Conservation (phyloP, 2,329 filamentous ascomycete genomes). For the Colletotrichum echinochloae region DNA sequence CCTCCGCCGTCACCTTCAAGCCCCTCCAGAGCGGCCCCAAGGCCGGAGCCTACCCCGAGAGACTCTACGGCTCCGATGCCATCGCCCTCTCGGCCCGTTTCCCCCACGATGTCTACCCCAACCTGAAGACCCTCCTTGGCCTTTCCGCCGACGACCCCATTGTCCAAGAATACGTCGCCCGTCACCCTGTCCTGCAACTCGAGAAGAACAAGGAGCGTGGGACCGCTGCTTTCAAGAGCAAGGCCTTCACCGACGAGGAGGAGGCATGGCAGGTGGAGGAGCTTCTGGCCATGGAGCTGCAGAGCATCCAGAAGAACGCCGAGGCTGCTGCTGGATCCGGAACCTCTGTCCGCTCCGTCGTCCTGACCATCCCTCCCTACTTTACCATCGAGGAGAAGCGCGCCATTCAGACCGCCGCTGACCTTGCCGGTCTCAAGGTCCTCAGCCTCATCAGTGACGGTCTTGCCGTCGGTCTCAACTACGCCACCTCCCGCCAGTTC, state of each 20-base stretch:
- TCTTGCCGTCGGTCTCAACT: conserved; percentile 92
- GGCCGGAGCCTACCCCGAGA: conserved; percentile 81
- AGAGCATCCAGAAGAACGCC: conserved; percentile 90
- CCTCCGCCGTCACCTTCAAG: conserved; percentile 92
- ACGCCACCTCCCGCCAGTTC: conserved; percentile 91
- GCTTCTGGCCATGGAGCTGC: conserved; percentile 93
- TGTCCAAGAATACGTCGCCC: conserved; percentile 76
- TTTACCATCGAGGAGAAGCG: conserved; percentile 92
- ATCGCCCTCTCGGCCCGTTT: conserved; percentile 88
- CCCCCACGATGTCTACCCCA: conserved; percentile 93
- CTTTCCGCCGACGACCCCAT: conserved; percentile 70
- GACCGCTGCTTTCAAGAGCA: conserved; percentile 86
- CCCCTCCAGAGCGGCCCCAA: conserved; percentile 75
- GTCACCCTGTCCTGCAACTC: conserved; percentile 83
- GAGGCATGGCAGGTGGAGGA: conserved; percentile 87
- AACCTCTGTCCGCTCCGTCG: conserved; percentile 79
- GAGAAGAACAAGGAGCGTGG: conserved; percentile 69
- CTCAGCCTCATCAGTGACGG: conserved; percentile 89
- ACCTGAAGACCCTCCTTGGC: conserved; percentile 91
- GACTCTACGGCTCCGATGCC: conserved; percentile 92
- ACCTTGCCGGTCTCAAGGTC: conserved; percentile 88
- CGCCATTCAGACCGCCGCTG: conserved; percentile 84
- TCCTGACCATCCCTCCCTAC: conserved; percentile 91
- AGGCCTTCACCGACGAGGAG: conserved; percentile 69
- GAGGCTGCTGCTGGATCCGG: conserved; percentile 84